Conservation (phyloP, 2,329 filamentous ascomycete genomes). For the Exophiala mesophila region DNA sequence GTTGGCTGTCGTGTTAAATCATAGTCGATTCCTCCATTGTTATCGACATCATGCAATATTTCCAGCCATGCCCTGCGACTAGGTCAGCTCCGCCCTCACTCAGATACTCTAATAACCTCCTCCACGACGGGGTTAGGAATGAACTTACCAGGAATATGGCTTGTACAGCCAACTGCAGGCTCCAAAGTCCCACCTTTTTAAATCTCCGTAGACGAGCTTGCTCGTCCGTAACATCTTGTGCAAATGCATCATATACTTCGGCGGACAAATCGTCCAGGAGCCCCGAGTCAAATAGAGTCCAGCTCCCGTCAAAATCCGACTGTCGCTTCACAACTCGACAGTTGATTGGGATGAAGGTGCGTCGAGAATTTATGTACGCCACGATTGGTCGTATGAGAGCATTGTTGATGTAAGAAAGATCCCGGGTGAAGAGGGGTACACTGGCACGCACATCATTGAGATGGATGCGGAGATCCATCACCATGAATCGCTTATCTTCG, state of each 20-base stretch:
- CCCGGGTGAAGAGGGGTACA: slow-evolving; percentile 85
- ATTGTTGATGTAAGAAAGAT: slow-evolving; percentile 94
- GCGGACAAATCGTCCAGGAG: slow-evolving; percentile 89
- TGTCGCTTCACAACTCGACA: slow-evolving; percentile 89
- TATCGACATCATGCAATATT: slow-evolving; percentile 25
- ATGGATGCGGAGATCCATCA: slow-evolving; percentile 92
- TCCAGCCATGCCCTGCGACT: slow-evolving; percentile 24
- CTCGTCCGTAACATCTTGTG: slow-evolving; percentile 82
- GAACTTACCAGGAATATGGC: slow-evolving; percentile 78
- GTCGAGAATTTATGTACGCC: slow-evolving; percentile 93
- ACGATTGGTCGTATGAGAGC: slow-evolving; percentile 93
- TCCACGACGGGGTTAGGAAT: neutral
- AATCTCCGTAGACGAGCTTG: slow-evolving; percentile 79
- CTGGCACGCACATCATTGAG: slow-evolving; percentile 91
- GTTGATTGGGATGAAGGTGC: slow-evolving; percentile 90
- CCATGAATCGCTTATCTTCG: slow-evolving; percentile 71
- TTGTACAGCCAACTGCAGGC: slow-evolving; percentile 83
- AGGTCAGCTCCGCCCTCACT: slow-evolving; percentile 3
- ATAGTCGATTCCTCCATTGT: neutral
- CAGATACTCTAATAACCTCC: neutral
- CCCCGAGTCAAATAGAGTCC: slow-evolving; percentile 90
- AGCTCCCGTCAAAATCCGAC: slow-evolving; percentile 88
- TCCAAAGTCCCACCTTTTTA: slow-evolving; percentile 97
- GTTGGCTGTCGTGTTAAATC: neutral
- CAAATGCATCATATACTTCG: slow-evolving; percentile 90